A percentile compares a stretch with the other conserved stretches of the same genome.
Evolutionary conservation across 2,329 filamentous ascomycete species (phyloP).

Genomic region (Trichophaea hybrida): DNA sequence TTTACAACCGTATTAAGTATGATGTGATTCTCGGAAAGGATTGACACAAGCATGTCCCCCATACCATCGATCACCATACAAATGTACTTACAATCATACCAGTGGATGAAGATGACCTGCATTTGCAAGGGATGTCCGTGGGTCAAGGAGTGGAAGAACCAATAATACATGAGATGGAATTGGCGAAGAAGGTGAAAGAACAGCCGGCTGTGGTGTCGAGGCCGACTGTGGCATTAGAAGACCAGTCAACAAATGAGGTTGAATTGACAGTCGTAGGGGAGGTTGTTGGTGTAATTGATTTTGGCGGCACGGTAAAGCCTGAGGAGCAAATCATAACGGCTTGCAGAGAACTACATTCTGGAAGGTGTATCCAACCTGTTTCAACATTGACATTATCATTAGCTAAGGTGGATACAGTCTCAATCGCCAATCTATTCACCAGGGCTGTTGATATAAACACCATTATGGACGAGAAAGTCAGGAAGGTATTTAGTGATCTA

Average conservation of each 20-base stretch:
- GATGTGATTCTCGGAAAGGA: background rate
- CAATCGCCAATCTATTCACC: background rate
- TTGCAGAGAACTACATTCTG: background rate
- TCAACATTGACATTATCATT: background rate
- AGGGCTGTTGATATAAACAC: background rate
- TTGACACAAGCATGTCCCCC: background rate
- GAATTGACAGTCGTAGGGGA: background rate
- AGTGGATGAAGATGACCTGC: background rate
- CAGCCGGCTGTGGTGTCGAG: no score
- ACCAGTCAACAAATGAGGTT: background rate
- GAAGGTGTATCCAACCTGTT: background rate
- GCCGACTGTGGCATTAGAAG: background rate
- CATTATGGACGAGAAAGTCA: background rate
- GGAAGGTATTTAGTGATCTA: background rate
- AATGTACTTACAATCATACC: background rate
- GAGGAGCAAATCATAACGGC: background rate
- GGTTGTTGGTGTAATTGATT: background rate
- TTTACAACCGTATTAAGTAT: background rate
- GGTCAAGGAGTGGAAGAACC: background rate
- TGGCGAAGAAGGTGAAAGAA: background rate
- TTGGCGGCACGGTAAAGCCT: background rate
- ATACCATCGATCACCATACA: background rate
- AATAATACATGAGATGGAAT: background rate
- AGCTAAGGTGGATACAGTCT: background rate
- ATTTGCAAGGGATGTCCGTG: background rate